Base-by-base conservation (phyloP, 805 yeast species). In the Hanseniaspora opuntiae region DNA sequence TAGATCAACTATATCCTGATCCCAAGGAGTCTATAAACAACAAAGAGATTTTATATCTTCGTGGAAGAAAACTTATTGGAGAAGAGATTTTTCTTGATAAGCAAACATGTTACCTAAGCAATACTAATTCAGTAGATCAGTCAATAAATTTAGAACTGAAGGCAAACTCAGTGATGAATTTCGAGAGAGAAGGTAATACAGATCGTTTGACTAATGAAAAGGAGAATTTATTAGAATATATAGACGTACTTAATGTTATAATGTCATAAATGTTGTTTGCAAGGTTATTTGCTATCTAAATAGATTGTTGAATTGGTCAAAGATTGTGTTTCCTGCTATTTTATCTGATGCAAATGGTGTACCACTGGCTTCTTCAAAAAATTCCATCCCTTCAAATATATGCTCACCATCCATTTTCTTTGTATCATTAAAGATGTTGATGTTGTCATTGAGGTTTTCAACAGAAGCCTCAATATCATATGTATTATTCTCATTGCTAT, bases 121-220 rank as follows among this genome's bases (percentile, higher is more conserved):
- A 61, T 33, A 60, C 59, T 2, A 39, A 60, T 2, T 53, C 54
- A 20, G 10, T 16, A 4, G 39, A 42, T 12, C 24, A 28, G 8
- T 19, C 25, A 10, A 32, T 45, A 22, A 25, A 45, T 16, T 22
- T 48, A 24, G 45, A 45, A 22, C 8, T 22, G n/a, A 45, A 39
- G 25, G 19, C 39, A 8, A 24, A 39, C 6, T 17, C 36, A 14
- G 61, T 65, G 0, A 35, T 41, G 4, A 68, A 71, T 59, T 70
- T 62, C 55, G 74, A 70, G 55, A 64, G 74, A 54, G 73, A 70
- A 44, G 74, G 74, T 1, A 65, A 65, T 51, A 61, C 61, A 16
- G 47, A 54, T 11, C 56, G 65, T 20, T 54, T 62, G 16, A 42
- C 50, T 4, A 59, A 60, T 6, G 70, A 64, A 55, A 47, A 65